These are phyloP conservation scores for Candida ipomoeae DNA, from an alignment of 805 yeast species.

Conservation along the genomic window DNA sequence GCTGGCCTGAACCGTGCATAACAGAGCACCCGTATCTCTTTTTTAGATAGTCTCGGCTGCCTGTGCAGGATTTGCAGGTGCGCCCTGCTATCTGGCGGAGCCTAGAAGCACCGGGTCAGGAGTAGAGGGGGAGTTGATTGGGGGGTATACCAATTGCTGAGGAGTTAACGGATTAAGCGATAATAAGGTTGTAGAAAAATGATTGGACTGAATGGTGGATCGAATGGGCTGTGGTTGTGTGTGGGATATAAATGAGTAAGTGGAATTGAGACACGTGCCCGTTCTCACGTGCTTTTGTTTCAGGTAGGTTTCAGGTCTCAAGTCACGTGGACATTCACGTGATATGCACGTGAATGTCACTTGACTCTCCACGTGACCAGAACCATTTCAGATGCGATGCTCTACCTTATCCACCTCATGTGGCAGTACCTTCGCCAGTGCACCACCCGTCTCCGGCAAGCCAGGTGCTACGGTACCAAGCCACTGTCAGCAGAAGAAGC, in stretches of 20 bases:
- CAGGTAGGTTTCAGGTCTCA: no score
- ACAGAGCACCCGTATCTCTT: slow-evolving; percentile 2
- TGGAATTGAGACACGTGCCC: no score
- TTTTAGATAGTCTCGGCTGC: background rate
- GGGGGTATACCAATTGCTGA: no score
- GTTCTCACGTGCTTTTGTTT: no score
- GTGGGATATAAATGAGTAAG: no score
- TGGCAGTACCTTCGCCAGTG: slow-evolving; percentile 2
- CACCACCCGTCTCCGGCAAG: background rate
- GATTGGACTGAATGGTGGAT: no score
- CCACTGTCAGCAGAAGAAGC: slow-evolving; percentile 7
- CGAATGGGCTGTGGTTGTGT: no score
- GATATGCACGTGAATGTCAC: background rate
- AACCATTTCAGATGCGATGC: background rate
- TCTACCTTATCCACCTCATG: background rate
- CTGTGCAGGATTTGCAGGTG: slow-evolving; percentile 3
- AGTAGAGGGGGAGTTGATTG: no score
- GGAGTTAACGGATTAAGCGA: no score
- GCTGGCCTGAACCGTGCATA: slow-evolving; percentile 3
- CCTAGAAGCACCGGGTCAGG: background rate
- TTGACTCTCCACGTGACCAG: background rate
- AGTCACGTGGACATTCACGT: no score
- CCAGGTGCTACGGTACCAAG: background rate
- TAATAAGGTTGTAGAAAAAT: no score
- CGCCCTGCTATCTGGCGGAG: background rate